phyloP scores from a whole-genome alignment of 192 early-diverging fungal genomes.

The Coemansia pectinata region DNA sequence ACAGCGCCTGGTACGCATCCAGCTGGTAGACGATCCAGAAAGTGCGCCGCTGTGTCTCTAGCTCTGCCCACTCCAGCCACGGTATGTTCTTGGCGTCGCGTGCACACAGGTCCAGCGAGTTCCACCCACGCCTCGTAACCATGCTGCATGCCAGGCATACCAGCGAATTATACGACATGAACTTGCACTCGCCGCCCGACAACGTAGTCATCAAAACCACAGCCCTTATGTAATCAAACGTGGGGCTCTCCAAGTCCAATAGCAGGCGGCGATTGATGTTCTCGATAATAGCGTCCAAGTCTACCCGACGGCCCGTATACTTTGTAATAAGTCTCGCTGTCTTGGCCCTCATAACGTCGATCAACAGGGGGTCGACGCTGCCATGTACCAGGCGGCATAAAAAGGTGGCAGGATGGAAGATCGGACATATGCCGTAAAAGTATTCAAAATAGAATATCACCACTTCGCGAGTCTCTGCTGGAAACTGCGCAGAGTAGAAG shows the following conservation, averaged over 20 bases:
- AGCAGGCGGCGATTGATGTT: constrained; percentile 32
- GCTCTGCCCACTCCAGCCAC: constrained; percentile 39
- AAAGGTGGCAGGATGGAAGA: constrained; percentile 51
- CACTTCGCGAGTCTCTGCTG: constrained; percentile 29
- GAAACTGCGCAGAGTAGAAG: constrained; percentile 34
- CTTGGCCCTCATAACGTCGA: constrained; percentile 43
- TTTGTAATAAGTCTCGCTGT: constrained; percentile 31
- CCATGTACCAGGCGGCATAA: constrained; percentile 33
- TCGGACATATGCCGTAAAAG: constrained; percentile 41
- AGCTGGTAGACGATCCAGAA: constrained; percentile 53
- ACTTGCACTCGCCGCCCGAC: constrained; percentile 37
- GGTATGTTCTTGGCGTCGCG: constrained; percentile 13
- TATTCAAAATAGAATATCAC: constrained; percentile 47
- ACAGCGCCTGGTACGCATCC: constrained; percentile 44
- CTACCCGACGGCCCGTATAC: constrained; percentile 23
- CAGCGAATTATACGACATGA: constrained; percentile 52
- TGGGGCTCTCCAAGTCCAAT: constrained; percentile 29
- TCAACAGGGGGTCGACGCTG: constrained; percentile 31
- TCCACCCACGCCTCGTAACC: constrained; percentile 49
- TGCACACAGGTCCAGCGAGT: constrained; percentile 39
- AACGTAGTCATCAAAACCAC: constrained; percentile 40
- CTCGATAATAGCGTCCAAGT: constrained; percentile 24
- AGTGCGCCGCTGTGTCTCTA: constrained; percentile 49
- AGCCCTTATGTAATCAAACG: constrained; percentile 44
- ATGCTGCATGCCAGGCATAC: constrained; percentile 41